Evolutionary conservation across 176 grass and related monocot genomes (phyloP).

Genomic region (Cocos nucifera): DNA sequence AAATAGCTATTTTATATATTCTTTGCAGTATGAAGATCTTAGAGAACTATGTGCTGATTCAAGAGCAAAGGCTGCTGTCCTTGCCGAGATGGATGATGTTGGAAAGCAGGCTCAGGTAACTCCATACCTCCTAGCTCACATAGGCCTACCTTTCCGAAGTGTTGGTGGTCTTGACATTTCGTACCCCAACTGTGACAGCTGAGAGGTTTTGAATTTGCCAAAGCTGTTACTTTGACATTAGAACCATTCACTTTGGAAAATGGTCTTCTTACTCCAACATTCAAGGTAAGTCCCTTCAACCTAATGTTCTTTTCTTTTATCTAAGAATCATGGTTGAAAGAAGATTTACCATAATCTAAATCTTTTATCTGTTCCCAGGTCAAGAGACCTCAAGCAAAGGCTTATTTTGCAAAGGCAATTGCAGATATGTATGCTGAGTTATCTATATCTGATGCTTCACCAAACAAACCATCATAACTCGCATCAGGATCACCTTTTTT

Average conservation of each 20-base stretch:
- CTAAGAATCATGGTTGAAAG: too few relatives aligned
- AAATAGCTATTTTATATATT: background rate
- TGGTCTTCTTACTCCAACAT: slow-evolving; percentile 88
- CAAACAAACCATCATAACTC: too few relatives aligned
- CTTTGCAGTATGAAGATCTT: slow-evolving; percentile 55
- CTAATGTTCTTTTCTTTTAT: too few relatives aligned
- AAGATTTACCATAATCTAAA: too few relatives aligned
- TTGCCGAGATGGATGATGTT: slow-evolving; percentile 80
- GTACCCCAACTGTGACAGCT: slow-evolving; percentile 34
- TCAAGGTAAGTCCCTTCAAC: slow-evolving; percentile 46
- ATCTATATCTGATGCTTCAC: slow-evolving; percentile 14
- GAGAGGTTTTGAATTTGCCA: slow-evolving; percentile 92
- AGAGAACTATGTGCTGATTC: slow-evolving; percentile 53
- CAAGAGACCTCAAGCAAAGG: slow-evolving; percentile 91
- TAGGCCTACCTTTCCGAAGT: background rate
- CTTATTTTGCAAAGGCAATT: slow-evolving; percentile 78
- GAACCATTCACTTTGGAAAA: slow-evolving; percentile 91
- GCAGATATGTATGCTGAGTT: slow-evolving; percentile 62
- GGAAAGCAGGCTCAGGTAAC: slow-evolving; percentile 84
- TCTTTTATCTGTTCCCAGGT: slow-evolving; percentile 29
- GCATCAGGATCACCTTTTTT: too few relatives aligned
- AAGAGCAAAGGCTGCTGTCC: slow-evolving; percentile 57
- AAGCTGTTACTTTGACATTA: slow-evolving; percentile 56
- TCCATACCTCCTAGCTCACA: background rate
- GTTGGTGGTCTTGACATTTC: background rate